phyloP scores from a whole-genome alignment of 768 basidiomycete species.

The Kwoniella dejecticola region DNA sequence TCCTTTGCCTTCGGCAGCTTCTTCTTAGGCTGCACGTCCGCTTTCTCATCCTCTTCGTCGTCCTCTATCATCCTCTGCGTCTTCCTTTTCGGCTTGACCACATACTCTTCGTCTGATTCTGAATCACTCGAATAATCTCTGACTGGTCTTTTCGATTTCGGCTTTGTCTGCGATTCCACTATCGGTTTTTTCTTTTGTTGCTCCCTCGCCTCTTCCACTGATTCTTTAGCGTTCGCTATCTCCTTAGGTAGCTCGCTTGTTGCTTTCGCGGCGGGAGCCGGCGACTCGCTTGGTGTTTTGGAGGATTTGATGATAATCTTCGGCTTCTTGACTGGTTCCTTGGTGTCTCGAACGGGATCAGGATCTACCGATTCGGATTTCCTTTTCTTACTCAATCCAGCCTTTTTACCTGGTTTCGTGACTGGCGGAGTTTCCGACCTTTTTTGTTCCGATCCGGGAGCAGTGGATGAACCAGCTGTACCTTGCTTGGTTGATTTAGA shows the following conservation, averaged over 20 bases:
- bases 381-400: background rate
- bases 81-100: conserved; percentile 3
- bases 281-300: background rate
- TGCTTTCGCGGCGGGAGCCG: background rate
- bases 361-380: conserved; percentile 9
- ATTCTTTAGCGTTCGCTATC: too few species aligned
- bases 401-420: background rate
- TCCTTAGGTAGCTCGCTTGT: background rate
- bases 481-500: background rate
- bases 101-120: background rate
- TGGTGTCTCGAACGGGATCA: background rate
- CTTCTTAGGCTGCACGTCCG: conserved; percentile 9
- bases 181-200: background rate
- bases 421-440: background rate
- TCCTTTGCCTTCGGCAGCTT: conserved; percentile 1
- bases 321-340: conserved; percentile 1
- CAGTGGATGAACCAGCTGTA: too few species aligned
- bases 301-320: background rate
- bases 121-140: background rate
- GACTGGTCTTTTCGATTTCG: background rate
- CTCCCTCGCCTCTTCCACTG: background rate
- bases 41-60: conserved; percentile 1
- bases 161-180: background rate
- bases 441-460: background rate
- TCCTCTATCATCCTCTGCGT: background rate